Evolutionary conservation across 306 rosid species (phyloP).

Genomic region (Dryas octopetala): DNA sequence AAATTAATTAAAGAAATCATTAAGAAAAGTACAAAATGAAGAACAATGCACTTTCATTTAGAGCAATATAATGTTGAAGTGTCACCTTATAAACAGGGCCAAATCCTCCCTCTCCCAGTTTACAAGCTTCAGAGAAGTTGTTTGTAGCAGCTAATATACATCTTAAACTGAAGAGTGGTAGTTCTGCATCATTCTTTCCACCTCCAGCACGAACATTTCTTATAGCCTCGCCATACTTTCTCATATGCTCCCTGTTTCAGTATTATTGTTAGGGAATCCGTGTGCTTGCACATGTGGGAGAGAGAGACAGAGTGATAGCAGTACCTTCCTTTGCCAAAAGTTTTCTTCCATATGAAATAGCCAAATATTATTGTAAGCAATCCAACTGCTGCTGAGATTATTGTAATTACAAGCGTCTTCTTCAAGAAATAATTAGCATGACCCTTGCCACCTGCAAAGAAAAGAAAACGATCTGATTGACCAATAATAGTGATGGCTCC

Average conservation of each 20-base stretch:
- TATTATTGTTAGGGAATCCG: not conserved
- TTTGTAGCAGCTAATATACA: slow-evolving; percentile 40
- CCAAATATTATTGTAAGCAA: not conserved
- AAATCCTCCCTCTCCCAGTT: slow-evolving; percentile 58
- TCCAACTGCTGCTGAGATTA: not conserved
- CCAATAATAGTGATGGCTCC: too few relatives aligned
- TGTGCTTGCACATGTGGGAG: not conserved
- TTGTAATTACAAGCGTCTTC: not conserved
- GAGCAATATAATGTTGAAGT: not conserved
- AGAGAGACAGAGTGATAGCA: not conserved
- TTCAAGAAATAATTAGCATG: not conserved
- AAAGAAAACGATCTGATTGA: not conserved
- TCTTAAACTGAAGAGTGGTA: slow-evolving; percentile 35
- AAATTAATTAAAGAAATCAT: not conserved
- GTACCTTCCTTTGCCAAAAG: not conserved
- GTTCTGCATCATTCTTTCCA: slow-evolving; percentile 31
- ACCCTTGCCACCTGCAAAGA: not conserved
- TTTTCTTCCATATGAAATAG: slow-evolving; percentile 1
- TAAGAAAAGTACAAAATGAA: not conserved
- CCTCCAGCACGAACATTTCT: slow-evolving; percentile 32
- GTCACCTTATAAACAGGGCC: slow-evolving; percentile 58
- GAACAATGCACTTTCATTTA: not conserved
- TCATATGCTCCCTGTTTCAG: not conserved
- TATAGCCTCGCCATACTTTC: not conserved
- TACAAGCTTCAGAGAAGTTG: slow-evolving; percentile 44